Conservation (phyloP, 2,329 filamentous ascomycete genomes). For the Trichoderma lentiforme region DNA sequence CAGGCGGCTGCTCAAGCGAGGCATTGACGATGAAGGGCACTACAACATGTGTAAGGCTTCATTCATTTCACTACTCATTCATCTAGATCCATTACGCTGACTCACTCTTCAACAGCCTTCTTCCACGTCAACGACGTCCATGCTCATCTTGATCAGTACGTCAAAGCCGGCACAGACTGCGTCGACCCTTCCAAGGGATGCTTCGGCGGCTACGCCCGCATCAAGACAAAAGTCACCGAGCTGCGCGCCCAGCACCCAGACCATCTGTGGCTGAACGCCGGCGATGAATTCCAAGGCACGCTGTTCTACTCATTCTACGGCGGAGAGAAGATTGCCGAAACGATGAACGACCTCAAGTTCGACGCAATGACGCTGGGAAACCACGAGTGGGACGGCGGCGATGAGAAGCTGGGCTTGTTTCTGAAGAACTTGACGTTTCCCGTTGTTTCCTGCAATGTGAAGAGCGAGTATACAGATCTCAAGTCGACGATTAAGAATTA, state of each 20-base stretch:
- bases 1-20: slow-evolving; percentile 47
- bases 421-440: slow-evolving; percentile 63
- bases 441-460: slow-evolving; percentile 60
- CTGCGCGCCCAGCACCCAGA: slow-evolving; percentile 56
- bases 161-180: slow-evolving; percentile 60
- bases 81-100: not conserved
- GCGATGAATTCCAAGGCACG: slow-evolving; percentile 69
- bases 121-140: slow-evolving; percentile 70
- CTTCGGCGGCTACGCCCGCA: slow-evolving; percentile 62
- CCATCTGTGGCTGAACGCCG: slow-evolving; percentile 61
- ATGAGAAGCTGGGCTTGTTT: slow-evolving; percentile 60
- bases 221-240: slow-evolving; percentile 58
- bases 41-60: slow-evolving; percentile 48
- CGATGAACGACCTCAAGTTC: slow-evolving; percentile 62
- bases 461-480: slow-evolving; percentile 56
- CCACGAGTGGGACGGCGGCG: slow-evolving; percentile 64
- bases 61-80: not conserved
- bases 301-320: slow-evolving; percentile 65
- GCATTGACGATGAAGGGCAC: slow-evolving; percentile 46
- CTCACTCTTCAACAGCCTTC: slow-evolving; percentile 43
- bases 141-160: slow-evolving; percentile 62
- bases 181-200: slow-evolving; percentile 54
- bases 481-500: slow-evolving; percentile 64
- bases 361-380: slow-evolving; percentile 67
- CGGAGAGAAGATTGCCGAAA: slow-evolving; percentile 65